Base-by-base conservation (phyloP, 768 basidiomycete genomes). In the Trametes villosa region DNA sequence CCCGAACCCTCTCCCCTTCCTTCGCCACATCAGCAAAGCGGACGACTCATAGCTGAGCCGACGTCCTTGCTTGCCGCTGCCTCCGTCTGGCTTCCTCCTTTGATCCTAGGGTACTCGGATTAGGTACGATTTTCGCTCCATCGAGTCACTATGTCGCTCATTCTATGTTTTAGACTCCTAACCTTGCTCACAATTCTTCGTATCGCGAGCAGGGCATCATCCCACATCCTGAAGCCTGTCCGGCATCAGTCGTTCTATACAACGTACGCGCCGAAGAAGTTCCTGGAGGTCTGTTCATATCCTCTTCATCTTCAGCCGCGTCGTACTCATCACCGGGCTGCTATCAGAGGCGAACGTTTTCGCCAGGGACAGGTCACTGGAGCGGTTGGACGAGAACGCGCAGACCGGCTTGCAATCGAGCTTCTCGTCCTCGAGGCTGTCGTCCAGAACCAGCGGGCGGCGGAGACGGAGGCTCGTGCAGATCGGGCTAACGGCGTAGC, bases 11-110 rank as follows among this genome's bases (percentile, higher is more conserved):
- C 87, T 98, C 77, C 87, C 91, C 64, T 97, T 89, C 80, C 81
- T 97, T 38, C 80, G 95, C 38, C 82, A 94, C 33, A 87, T 92
- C 57, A 94, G 91, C 78, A 98, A 97, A 76, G 96, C 94, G 3
- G 96, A 98, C 67, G 86, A 88, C 57, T 98, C 62, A 77, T 98
- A 44, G 79, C 80, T 2, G 83, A 84, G 6, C 82, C 88, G 9
- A 92, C 96, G 3, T 93, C 91, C 27, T 68, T 91, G 64, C 75
- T 95, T 59, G 90, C 94, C 11, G 94, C 95, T 0, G 87, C 92
- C 9, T 84, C 89, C 0, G 83, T 92, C 63, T 97, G 94, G 94
- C 80, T 97, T 33, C 91, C 92, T 8, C 78, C 94, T 33, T 72
- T 93, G 50, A 83, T 89, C 15, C 78, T 97, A 18, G 88, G 88